These are phyloP conservation scores for Pseudogymnoascus verrucosus DNA, from an alignment of 2,329 filamentous ascomycete species.

Conservation along the genomic window DNA sequence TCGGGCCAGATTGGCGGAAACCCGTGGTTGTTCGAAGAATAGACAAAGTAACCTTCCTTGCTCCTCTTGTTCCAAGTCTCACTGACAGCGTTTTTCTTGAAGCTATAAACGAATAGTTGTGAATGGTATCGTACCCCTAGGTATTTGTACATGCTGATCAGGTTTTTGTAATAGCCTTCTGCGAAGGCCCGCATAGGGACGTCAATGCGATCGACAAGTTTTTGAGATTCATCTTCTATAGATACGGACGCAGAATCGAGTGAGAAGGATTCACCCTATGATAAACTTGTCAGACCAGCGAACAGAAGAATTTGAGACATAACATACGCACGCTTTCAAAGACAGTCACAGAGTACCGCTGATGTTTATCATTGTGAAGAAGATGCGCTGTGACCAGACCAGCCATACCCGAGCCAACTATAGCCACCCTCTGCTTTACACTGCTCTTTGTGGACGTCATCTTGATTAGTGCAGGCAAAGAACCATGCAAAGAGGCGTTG, in stretches of 20 bases:
- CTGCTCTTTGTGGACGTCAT: conserved; percentile 9
- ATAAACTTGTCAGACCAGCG: neutral
- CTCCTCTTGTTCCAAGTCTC: conserved; percentile 13
- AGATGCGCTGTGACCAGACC: conserved; percentile 40
- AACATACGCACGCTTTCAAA: conserved; percentile 35
- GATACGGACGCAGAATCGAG: conserved; percentile 38
- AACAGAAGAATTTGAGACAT: neutral
- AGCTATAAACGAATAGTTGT: conserved; percentile 46
- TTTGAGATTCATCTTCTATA: conserved; percentile 21
- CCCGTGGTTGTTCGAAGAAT: conserved; percentile 47
- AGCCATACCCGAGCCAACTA: conserved; percentile 42
- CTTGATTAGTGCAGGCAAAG: neutral
- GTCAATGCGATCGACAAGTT: conserved; percentile 32
- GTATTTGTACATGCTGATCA: conserved; percentile 48
- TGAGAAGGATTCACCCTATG: conserved; percentile 36
- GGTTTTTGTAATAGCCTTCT: conserved; percentile 45
- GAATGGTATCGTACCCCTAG: conserved; percentile 42
- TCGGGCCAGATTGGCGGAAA: conserved; percentile 36
- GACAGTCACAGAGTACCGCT: conserved; percentile 35
- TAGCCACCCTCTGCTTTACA: conserved; percentile 30
- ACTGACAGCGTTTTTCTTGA: conserved; percentile 27
- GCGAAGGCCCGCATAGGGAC: conserved; percentile 45
- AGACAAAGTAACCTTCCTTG: conserved; percentile 38
- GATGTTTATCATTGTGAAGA: conserved; percentile 32
- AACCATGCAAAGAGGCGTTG: neutral